A percentile compares a stretch with the other conserved stretches of the same genome.
These are phyloP conservation scores for Pseudonectria buxi DNA, from an alignment of 2,329 filamentous ascomycete genomes.

Conservation along the genomic window DNA sequence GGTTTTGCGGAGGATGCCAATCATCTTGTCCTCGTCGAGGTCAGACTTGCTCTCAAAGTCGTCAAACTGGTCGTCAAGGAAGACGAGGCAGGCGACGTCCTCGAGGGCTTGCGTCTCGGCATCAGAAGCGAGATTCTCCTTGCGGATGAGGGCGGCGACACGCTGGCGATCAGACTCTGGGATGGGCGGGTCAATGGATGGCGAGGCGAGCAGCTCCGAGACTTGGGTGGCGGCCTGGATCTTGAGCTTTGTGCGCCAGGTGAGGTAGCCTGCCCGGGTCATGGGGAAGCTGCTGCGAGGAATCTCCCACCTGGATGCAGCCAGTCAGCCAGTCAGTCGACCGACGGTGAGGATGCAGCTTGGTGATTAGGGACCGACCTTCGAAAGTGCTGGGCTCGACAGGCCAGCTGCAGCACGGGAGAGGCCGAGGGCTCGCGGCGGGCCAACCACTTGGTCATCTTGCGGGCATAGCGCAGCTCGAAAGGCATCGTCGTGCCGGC, in stretches of 20 bases:
- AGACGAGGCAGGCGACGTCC: slow-evolving; percentile 81
- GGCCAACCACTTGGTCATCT: slow-evolving; percentile 70
- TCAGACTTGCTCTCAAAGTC: slow-evolving; percentile 63
- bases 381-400: slow-evolving; percentile 77
- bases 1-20: slow-evolving; percentile 64
- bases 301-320: slow-evolving; percentile 61
- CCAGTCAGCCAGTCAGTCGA: not conserved
- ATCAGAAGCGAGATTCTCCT: slow-evolving; percentile 60
- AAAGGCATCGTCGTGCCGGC: slow-evolving; percentile 51
- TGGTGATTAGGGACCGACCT: slow-evolving; percentile 34
- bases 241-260: slow-evolving; percentile 71
- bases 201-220: slow-evolving; percentile 45
- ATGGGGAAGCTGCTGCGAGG: slow-evolving; percentile 66
- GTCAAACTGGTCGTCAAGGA: slow-evolving; percentile 81
- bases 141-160: slow-evolving; percentile 67
- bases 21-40: slow-evolving; percentile 68
- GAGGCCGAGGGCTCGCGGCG: slow-evolving; percentile 55
- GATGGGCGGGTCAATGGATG: slow-evolving; percentile 31
- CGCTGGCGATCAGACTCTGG: slow-evolving; percentile 47
- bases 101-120: slow-evolving; percentile 68
- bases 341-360: not conserved
- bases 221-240: slow-evolving; percentile 51
- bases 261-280: slow-evolving; percentile 68
- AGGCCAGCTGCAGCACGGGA: slow-evolving; percentile 63
- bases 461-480: slow-evolving; percentile 74